A percentile compares a stretch with the other conserved stretches of the same genome.
Evolutionary conservation across 805 yeast genomes (phyloP).

Genomic region (Kluyveromyces lactis): DNA sequence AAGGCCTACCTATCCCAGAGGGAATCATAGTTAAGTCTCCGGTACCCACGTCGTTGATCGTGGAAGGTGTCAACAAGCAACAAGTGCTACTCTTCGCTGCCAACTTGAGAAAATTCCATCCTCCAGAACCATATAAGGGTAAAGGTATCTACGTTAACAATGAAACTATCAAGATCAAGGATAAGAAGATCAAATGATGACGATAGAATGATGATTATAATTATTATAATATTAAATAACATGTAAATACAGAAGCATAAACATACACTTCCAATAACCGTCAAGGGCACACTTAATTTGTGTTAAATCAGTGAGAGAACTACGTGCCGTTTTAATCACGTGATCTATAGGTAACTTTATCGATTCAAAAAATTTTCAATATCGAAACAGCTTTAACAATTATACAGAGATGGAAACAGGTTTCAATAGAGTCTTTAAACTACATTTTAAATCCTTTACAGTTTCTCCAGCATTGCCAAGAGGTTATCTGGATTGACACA

Average conservation of each 20-base stretch:
- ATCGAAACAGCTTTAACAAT: background rate
- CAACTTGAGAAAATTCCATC: slow-evolving; percentile 72
- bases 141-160: slow-evolving; percentile 90
- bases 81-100: slow-evolving; percentile 86
- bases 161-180: slow-evolving; percentile 86
- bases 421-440: no score
- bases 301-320: no score
- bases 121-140: slow-evolving; percentile 98
- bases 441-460: no score
- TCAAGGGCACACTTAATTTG: no score
- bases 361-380: background rate
- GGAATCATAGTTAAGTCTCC: slow-evolving; percentile 72
- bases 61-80: slow-evolving; percentile 86
- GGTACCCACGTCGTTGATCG: slow-evolving; percentile 71
- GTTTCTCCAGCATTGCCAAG: no score
- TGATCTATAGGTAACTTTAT: background rate
- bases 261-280: background rate
- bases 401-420: no score
- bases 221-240: background rate
- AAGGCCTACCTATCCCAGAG: slow-evolving; percentile 67
- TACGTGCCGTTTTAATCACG: no score
- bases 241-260: slow-evolving; percentile 1
- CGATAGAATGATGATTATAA: background rate
- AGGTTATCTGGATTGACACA: no score
- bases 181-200: slow-evolving; percentile 79